Evolutionary conservation across 768 basidiomycete genomes (phyloP).

Genomic region (Tulasnella sp.): DNA sequence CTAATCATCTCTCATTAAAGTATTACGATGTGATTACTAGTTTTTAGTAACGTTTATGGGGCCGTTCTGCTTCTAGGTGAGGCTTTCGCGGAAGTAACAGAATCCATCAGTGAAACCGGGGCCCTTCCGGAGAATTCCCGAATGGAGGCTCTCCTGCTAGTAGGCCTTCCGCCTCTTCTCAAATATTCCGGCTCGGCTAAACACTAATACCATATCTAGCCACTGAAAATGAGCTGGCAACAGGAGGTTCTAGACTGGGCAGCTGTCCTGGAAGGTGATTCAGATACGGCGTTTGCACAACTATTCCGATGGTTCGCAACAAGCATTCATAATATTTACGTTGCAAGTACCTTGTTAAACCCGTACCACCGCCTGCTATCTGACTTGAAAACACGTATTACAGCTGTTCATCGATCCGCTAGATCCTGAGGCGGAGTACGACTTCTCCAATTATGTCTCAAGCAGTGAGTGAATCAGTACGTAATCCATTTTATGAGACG

Average conservation of each 20-base stretch:
- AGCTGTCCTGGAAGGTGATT: no score
- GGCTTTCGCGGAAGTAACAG: background rate
- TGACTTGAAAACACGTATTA: background rate
- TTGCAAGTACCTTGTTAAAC: background rate
- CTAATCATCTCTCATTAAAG: background rate
- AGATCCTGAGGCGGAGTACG: background rate
- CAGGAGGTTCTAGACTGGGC: background rate
- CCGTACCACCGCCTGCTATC: background rate
- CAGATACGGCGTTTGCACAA: no score
- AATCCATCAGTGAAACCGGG: background rate
- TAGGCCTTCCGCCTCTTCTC: background rate
- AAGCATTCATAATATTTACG: background rate
- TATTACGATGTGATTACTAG: background rate
- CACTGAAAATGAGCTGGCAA: background rate
- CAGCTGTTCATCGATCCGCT: background rate
- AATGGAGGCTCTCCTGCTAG: background rate
- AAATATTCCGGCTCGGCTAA: background rate
- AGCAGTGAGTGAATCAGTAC: background rate
- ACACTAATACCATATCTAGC: background rate
- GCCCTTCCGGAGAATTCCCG: background rate
- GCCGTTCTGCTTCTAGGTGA: background rate
- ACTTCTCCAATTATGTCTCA: background rate
- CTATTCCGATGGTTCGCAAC: background rate
- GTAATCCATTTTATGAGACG: no score
- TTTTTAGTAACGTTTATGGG: background rate